A percentile compares a stretch with the other conserved stretches of the same genome.
These are phyloP conservation scores for Magnaporthiopsis rhizophila DNA, from an alignment of 2,329 filamentous ascomycete species.

Conservation along the genomic window DNA sequence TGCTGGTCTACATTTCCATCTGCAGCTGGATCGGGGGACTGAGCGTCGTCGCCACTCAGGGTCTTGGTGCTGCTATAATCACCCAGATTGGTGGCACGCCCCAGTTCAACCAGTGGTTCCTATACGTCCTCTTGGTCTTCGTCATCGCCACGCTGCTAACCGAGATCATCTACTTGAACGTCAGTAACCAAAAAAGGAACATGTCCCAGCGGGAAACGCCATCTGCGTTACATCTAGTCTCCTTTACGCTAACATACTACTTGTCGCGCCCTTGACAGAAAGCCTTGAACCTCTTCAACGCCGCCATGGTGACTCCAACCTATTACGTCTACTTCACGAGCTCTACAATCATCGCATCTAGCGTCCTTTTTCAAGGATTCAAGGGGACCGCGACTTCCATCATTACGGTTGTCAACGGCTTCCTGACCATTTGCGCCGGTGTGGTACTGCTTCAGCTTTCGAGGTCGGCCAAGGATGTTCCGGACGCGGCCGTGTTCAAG, in stretches of 20 bases:
- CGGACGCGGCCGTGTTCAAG: slow-evolving; percentile 83
- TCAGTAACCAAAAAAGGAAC: slow-evolving; percentile 40
- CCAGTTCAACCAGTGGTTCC: slow-evolving; percentile 97
- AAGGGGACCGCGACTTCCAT: slow-evolving; percentile 77
- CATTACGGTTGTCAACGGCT: slow-evolving; percentile 83
- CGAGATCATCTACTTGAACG: slow-evolving; percentile 93
- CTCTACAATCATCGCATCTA: slow-evolving; percentile 88
- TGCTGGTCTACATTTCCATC: slow-evolving; percentile 95
- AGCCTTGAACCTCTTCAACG: slow-evolving; percentile 96
- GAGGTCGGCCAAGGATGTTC: slow-evolving; percentile 95
- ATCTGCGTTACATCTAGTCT: background rate
- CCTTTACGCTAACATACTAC: background rate
- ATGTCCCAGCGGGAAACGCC: slow-evolving; percentile 1
- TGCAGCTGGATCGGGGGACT: slow-evolving; percentile 92
- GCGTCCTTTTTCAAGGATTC: slow-evolving; percentile 88
- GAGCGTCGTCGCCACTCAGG: slow-evolving; percentile 92
- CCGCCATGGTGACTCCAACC: slow-evolving; percentile 90
- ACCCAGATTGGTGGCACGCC: slow-evolving; percentile 72
- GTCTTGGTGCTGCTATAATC: slow-evolving; percentile 82
- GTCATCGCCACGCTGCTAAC: slow-evolving; percentile 82
- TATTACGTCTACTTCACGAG: slow-evolving; percentile 99
- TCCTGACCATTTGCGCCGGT: slow-evolving; percentile 86
- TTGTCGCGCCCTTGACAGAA: slow-evolving; percentile 53
- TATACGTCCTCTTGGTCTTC: slow-evolving; percentile 87
- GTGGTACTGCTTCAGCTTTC: slow-evolving; percentile 93